Conservation (phyloP, 1,284 basidiomycete genomes). For the Neonothopanus nambi region DNA sequence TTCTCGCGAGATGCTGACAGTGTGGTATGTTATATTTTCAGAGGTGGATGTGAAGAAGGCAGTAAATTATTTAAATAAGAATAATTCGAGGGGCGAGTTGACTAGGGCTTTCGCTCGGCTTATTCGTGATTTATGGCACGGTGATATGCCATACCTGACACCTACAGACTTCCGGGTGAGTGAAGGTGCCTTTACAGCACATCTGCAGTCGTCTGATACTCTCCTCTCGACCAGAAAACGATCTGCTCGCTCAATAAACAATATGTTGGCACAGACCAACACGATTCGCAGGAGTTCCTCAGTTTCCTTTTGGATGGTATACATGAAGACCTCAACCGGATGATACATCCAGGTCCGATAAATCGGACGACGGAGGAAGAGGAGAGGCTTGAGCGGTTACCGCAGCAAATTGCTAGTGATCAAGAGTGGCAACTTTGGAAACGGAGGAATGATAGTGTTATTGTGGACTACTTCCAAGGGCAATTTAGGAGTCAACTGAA, state of each 20-base stretch:
- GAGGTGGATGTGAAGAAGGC: constrained; percentile 87
- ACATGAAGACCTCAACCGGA: constrained; percentile 94
- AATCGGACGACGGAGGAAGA: constrained; percentile 84
- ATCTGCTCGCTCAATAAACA: constrained; percentile 85
- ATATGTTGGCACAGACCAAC: constrained; percentile 91
- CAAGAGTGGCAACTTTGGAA: constrained; percentile 94
- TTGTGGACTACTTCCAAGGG: constrained; percentile 98
- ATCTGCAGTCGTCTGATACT: background rate
- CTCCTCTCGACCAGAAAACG: constrained; percentile 56
- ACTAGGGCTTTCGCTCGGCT: constrained; percentile 84
- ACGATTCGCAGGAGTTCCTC: constrained; percentile 97
- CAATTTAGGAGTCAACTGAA: constrained; percentile 92
- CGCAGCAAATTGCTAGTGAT: constrained; percentile 88
- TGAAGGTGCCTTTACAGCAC: background rate
- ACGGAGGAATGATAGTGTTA: constrained; percentile 88
- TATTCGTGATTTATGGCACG: constrained; percentile 87
- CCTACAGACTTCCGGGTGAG: constrained; percentile 87
- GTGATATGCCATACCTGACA: constrained; percentile 81
- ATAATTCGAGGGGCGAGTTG: constrained; percentile 88
- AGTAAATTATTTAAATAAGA: constrained; percentile 85
- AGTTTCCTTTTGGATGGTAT: constrained; percentile 93
- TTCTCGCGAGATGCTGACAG: background rate
- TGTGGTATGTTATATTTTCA: constrained; percentile 27
- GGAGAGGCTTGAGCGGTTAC: constrained; percentile 82
- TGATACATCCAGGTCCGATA: constrained; percentile 75